Percentiles rank a stretch among this genome's conserved stretches.
These are phyloP conservation scores for Axilococcus clingmanii DNA, from an alignment of 139 green algal species.

Conservation along the genomic window DNA sequence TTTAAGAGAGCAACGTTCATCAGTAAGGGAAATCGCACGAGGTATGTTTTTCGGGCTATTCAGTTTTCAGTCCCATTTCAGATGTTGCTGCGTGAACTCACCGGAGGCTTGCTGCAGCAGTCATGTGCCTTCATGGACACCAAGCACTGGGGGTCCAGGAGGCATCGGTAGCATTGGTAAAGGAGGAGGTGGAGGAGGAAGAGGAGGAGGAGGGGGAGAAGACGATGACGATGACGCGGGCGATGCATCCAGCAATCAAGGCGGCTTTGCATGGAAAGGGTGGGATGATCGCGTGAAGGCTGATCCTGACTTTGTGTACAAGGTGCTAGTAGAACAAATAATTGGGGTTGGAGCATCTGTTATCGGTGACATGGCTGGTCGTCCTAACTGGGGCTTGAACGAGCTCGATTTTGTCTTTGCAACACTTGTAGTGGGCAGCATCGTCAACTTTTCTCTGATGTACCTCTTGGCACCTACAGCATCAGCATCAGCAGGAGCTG, in stretches of 20 bases:
- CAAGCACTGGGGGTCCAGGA: constrained; percentile 2
- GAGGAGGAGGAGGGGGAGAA: constrained; percentile 5
- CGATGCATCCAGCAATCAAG: background rate
- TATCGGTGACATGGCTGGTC: constrained; percentile 83
- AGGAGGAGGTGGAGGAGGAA: constrained; percentile 2
- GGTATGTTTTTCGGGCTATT: no score
- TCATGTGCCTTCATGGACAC: no score
- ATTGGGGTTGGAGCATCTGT: constrained; percentile 88
- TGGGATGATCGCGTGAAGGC: constrained; percentile 78
- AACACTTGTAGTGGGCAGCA: constrained; percentile 87
- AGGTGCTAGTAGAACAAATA: constrained; percentile 87
- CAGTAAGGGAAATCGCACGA: no score
- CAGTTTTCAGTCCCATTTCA: constrained; percentile 20
- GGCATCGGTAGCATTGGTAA: background rate
- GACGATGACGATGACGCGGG: constrained; percentile 6
- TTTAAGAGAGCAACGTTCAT: no score
- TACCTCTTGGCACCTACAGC: constrained; percentile 81
- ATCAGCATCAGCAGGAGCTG: constrained; percentile 22
- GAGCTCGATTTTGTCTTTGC: constrained; percentile 98
- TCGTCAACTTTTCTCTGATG: constrained; percentile 95
- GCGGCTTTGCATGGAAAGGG: constrained; percentile 49
- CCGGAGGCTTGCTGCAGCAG: constrained; percentile 1
- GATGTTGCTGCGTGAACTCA: constrained; percentile 42
- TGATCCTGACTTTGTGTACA: constrained; percentile 84
- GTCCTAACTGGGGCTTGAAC: constrained; percentile 91